Evolutionary conservation across 768 basidiomycete species (phyloP).

Genomic region (Calocybe gangraenosa): DNA sequence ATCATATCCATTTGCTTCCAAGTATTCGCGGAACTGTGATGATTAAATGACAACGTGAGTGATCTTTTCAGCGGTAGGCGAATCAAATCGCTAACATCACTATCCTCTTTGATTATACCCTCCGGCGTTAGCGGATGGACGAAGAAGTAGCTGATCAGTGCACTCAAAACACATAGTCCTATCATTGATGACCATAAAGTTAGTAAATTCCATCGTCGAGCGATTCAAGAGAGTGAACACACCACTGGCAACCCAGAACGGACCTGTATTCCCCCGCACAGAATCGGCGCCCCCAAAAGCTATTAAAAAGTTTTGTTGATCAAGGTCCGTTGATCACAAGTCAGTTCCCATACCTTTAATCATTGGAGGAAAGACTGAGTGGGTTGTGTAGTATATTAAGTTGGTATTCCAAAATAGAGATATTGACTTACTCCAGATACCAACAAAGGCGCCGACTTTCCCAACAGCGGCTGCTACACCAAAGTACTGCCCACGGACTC

Average conservation of each 20-base stretch:
- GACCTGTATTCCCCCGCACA: conserved; percentile 67
- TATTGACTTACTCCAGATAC: conserved; percentile 63
- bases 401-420: not conserved
- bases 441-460: conserved; percentile 78
- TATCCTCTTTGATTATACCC: conserved; percentile 11
- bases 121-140: conserved; percentile 6
- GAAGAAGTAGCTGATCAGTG: conserved; percentile 9
- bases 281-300: conserved; percentile 58
- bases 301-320: conserved; percentile 17
- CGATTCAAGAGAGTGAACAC: not conserved
- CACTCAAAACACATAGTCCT: conserved; percentile 13
- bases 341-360: conserved; percentile 40
- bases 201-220: not conserved
- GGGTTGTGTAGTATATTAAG: not conserved
- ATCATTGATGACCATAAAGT: not conserved
- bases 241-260: conserved; percentile 82
- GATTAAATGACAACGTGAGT: not conserved
- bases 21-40: conserved; percentile 16
- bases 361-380: conserved; percentile 60
- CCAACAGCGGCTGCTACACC: conserved; percentile 81
- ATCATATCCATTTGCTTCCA: conserved; percentile 16
- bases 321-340: conserved; percentile 3
- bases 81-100: conserved; percentile 2
- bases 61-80: not conserved
- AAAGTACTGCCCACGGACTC: conserved; percentile 79